Evolutionary conservation across 2,329 filamentous ascomycete genomes (phyloP), one percentile per base, ranked within the genome.

Genomic region (Paecilomyces niveus): DNA sequence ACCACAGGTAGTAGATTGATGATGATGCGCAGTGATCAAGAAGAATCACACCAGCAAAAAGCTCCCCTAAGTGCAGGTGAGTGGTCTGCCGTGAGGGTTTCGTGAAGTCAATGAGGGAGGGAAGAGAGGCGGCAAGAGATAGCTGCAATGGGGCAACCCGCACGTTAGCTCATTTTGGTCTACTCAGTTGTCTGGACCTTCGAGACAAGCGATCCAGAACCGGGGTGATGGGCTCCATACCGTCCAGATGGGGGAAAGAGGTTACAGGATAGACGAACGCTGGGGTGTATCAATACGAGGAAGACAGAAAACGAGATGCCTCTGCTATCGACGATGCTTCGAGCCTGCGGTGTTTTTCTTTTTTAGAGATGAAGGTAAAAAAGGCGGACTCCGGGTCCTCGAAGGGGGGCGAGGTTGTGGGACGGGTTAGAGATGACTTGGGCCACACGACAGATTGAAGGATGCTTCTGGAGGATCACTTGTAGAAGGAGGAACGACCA

Each of bases 91-190:
- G 50, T 52, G 50, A 56, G 32, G 54, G 54, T 22, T 29, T 55
- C 29, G 53, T 26, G 26, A 56, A 33, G 39, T 26, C 31, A 55
- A 55, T 21, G 54, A 39, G 54, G 54, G 33, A 56, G 39, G 35
- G 54, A 55, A 39, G 35, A 39, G 35, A 29, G 54, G 54, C 35
- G 54, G 33, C 39, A 45, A 39, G 45, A n/a, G 54, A 56, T 49
- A 56, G 54, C 54, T 56, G 54, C 54, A 52, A 56, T 52, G 54
- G 54, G 54, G 39, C 54, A 56, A 52, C 35, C 54, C 54, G 54
- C 39, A 56, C 54, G 54, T 55, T 55, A 55, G 54, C 54, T 55
- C 35, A 55, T 35, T 55, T 39, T 29, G 54, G 54, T 26, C 54
- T 55, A 55, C 39, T 45, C 39, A 21, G 39, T 39, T 55, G 54